A percentile compares a stretch with the other conserved stretches of the same genome.
These are phyloP conservation scores for Ophiostoma sp. DNA, from an alignment of 2,329 filamentous ascomycete genomes.

Conservation along the genomic window DNA sequence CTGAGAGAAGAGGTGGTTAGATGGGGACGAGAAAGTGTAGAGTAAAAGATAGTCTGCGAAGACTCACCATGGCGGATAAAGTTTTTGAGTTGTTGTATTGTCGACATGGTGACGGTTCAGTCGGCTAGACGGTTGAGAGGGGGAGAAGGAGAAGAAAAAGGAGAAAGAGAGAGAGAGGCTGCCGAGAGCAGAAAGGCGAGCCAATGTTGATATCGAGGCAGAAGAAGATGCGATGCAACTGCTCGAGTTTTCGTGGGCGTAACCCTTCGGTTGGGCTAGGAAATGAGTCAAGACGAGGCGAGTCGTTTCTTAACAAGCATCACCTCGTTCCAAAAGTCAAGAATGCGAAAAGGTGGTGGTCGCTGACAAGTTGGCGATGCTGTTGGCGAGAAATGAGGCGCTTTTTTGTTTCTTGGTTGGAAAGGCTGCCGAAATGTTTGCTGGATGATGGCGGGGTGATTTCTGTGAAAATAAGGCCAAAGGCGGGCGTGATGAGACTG, in stretches of 20 bases:
- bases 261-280: neutral
- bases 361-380: slow-evolving; percentile 1
- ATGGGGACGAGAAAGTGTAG: neutral
- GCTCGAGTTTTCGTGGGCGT: neutral
- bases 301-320: neutral
- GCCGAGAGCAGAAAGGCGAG: neutral
- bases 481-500: neutral
- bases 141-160: neutral
- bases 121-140: neutral
- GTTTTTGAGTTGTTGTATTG: slow-evolving; percentile 95
- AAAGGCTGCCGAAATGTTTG: neutral
- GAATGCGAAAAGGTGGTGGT: neutral
- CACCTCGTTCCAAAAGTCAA: neutral
- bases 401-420: neutral
- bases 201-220: neutral
- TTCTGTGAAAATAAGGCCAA: neutral
- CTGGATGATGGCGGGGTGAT: neutral
- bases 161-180: neutral
- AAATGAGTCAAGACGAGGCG: slow-evolving; percentile 6
- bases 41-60: slow-evolving; percentile 28
- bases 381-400: neutral
- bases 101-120: slow-evolving; percentile 52
- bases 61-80: slow-evolving; percentile 83
- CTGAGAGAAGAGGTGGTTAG: slow-evolving; percentile 40
- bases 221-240: neutral